phyloP scores from a whole-genome alignment of 2,329 filamentous ascomycete genomes.

The Talaromyces pinophilus region DNA sequence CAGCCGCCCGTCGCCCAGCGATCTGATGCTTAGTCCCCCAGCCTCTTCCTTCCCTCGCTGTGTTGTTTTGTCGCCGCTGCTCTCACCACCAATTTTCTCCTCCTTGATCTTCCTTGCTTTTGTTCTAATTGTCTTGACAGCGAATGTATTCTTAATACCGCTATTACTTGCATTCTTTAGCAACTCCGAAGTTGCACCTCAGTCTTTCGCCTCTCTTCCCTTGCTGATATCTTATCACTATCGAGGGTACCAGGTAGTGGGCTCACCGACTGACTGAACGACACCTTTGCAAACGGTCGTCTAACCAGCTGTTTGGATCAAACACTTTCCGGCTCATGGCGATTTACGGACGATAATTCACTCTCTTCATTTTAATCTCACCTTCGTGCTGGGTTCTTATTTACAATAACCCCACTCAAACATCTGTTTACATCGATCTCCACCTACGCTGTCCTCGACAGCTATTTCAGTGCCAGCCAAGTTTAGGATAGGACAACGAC shows the following conservation, averaged over 20 bases:
- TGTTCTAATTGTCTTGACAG: background rate
- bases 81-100: background rate
- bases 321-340: constrained; percentile 3
- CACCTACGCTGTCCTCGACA: constrained; percentile 4
- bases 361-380: background rate
- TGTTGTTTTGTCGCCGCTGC: constrained; percentile 3
- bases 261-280: constrained; percentile 3
- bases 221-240: constrained; percentile 8
- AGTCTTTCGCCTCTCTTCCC: background rate
- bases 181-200: constrained; percentile 11
- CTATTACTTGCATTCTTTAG: constrained; percentile 1
- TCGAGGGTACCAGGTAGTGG: background rate
- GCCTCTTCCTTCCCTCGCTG: constrained; percentile 15
- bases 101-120: constrained; percentile 3
- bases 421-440: constrained; percentile 6
- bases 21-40: constrained; percentile 20
- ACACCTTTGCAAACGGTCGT: background rate
- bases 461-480: background rate
- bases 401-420: background rate
- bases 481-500: background rate
- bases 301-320: background rate
- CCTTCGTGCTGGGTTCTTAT: background rate
- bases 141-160: background rate
- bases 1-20: constrained; percentile 23
- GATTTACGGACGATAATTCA: background rate